Conservation (phyloP, 2,329 filamentous ascomycete genomes). For the Pseudogymnoascus pannorum region DNA sequence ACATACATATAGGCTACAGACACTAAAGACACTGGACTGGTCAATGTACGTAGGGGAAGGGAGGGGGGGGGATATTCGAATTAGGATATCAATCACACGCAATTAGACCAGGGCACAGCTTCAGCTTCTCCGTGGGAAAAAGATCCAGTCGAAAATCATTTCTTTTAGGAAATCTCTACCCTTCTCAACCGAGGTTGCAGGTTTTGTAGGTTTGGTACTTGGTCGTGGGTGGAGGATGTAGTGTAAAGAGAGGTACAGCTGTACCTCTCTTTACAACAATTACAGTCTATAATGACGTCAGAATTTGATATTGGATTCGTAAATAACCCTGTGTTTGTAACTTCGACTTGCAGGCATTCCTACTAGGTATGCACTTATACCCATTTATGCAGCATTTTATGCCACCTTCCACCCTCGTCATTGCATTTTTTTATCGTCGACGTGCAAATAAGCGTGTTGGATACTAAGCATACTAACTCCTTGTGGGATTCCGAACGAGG, state of each 20-base stretch:
- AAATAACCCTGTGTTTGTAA: neutral
- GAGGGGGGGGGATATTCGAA: too few species aligned
- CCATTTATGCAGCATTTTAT: neutral
- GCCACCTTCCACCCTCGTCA: neutral
- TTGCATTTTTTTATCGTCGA: constrained; percentile 2
- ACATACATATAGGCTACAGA: too few species aligned
- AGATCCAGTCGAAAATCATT: neutral
- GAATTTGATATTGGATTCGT: neutral
- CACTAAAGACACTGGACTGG: too few species aligned
- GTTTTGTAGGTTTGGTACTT: constrained; percentile 8
- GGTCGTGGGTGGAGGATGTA: neutral
- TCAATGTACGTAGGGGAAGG: too few species aligned
- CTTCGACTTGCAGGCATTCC: neutral
- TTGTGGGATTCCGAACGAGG: neutral
- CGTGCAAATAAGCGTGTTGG: constrained; percentile 8
- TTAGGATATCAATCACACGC: neutral
- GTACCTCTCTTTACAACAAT: too few species aligned
- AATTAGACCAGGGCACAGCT: neutral
- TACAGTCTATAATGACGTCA: neutral
- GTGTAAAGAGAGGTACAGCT: neutral
- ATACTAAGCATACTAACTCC: neutral
- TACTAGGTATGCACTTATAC: neutral
- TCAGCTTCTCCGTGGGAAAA: neutral
- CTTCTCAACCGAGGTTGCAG: neutral
- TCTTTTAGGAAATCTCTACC: neutral